Base-by-base conservation (phyloP, 2,329 filamentous ascomycete species). In the Rhinocladiella mackenziei region DNA sequence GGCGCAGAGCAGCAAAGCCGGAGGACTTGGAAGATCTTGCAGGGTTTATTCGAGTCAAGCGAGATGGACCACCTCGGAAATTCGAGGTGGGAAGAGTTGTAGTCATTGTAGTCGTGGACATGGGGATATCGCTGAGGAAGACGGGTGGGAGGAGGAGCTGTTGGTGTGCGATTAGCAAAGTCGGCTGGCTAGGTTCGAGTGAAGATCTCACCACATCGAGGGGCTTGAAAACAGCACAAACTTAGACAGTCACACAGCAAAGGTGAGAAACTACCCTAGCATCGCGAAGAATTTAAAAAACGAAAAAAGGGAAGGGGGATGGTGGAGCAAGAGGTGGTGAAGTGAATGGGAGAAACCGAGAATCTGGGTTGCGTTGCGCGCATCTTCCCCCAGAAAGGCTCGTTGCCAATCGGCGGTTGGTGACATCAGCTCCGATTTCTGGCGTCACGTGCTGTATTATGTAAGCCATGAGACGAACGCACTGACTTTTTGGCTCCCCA, bases 11-110 rank as follows among this genome's bases (percentile, higher is more conserved):
- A 10, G 66, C 63, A 34, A 66, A 63, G 23, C 63, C 65, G 11
- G 58, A 55, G n/a, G 65, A 68, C 50, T 69, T 71, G 15, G 70
- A 71, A n/a, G 62, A 68, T 53, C 70, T 64, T n/a, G 65, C 65
- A 23, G 71, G 69, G 51, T 73, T 73, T 34, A 67, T 72, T 29
- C 71, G 68, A 43, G 70, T 73, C 55, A 72, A 68, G 41, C 70
- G 68, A 20, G 51, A 52, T 22, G 50, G 39, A 22, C 49, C 48
- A 15, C 50, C 50, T 50, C 56, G 47, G 17, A 57, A 11, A 28
- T 57, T 57, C 15, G 56, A 58, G 47, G 53, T 58, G 25, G 50
- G 55, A 29, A 58, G 35, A 11, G 47, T 43, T 4, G 54, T 50
- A 8, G 56, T 53, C 23, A 48, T 53, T 34, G 52, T 56, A 14